These are phyloP conservation scores for Halophytophthora polymorphica DNA, from an alignment of 352 stramenopile species.

Conservation along the genomic window DNA sequence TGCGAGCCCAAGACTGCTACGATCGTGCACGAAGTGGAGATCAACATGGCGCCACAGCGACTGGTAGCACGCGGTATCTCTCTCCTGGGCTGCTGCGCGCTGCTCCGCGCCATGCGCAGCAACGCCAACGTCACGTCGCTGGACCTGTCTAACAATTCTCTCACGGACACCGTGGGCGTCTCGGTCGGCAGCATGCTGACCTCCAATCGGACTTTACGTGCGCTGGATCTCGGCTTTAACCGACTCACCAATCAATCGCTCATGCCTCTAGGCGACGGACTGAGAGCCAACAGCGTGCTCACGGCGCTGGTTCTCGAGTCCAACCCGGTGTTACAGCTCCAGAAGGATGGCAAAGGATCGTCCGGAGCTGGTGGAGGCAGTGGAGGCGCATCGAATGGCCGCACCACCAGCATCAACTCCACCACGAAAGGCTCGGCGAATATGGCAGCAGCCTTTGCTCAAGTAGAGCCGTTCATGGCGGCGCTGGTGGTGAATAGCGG, in stretches of 20 bases:
- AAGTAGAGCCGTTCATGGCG: conserved; percentile 38
- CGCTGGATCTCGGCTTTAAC: conserved; percentile 62
- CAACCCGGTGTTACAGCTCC: conserved; percentile 40
- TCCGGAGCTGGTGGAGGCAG: background rate
- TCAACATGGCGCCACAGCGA: conserved; percentile 43
- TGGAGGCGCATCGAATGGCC: conserved; percentile 9
- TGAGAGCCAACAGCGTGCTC: conserved; percentile 46
- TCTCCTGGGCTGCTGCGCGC: conserved; percentile 44
- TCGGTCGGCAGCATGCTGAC: conserved; percentile 52
- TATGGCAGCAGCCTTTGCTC: conserved; percentile 13
- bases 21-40: conserved; percentile 50
- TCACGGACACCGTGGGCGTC: conserved; percentile 38
- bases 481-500: conserved; percentile 33
- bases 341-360: conserved; percentile 16
- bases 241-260: conserved; percentile 39
- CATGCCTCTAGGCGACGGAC: conserved; percentile 28
- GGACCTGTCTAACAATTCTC: conserved; percentile 58
- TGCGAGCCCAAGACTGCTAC: conserved; percentile 42
- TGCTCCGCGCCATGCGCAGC: conserved; percentile 51
- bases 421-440: conserved; percentile 12
- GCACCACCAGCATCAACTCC: conserved; percentile 1
- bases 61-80: conserved; percentile 51
- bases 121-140: conserved; percentile 57
- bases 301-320: conserved; percentile 57
- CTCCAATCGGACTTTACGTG: conserved; percentile 46